Evolutionary conservation across 108 stramenopile species (phyloP).

Genomic region (Pseudonitzschia multiseries): DNA sequence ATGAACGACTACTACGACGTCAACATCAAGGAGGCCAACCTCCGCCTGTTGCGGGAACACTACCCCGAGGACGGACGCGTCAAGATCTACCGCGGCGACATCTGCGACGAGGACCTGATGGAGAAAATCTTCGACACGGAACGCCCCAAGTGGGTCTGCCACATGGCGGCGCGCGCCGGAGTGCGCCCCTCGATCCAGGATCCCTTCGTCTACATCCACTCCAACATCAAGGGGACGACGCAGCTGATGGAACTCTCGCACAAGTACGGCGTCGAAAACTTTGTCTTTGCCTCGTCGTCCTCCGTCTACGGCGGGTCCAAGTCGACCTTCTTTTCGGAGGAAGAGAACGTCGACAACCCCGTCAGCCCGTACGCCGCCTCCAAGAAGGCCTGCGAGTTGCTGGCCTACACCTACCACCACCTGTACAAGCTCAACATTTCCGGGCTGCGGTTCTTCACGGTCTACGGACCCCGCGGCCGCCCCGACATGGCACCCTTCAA

Average conservation of each 20-base stretch:
- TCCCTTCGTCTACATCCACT: conserved; percentile 96
- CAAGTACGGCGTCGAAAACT: conserved; percentile 86
- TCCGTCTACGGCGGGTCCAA: conserved; percentile 96
- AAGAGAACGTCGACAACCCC: conserved; percentile 93
- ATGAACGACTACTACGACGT: conserved; percentile 99
- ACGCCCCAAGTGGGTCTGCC: conserved; percentile 87
- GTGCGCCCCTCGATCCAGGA: conserved; percentile 94
- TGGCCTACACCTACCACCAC: conserved; percentile 97
- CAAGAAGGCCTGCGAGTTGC: conserved; percentile 96
- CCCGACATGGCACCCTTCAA: conserved; percentile 99
- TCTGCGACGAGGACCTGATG: conserved; percentile 91
- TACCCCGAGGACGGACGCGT: conserved; percentile 46
- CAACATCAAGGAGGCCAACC: conserved; percentile 85
- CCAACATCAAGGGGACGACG: conserved; percentile 95
- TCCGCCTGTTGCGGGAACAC: conserved; percentile 54
- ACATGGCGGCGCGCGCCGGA: conserved; percentile 96
- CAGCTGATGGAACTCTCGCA: conserved; percentile 89
- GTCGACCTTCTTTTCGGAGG: conserved; percentile 88
- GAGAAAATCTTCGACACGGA: conserved; percentile 74
- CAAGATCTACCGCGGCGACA: conserved; percentile 86
- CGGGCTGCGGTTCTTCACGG: conserved; percentile 97
- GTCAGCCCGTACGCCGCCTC: conserved; percentile 97
- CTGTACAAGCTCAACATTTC: conserved; percentile 91
- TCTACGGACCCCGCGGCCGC: conserved; percentile 94
- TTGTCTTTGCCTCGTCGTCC: conserved; percentile 94